Evolutionary conservation across 495 filamentous ascomycete genomes (phyloP).

Genomic region (Tuber aestivum): DNA sequence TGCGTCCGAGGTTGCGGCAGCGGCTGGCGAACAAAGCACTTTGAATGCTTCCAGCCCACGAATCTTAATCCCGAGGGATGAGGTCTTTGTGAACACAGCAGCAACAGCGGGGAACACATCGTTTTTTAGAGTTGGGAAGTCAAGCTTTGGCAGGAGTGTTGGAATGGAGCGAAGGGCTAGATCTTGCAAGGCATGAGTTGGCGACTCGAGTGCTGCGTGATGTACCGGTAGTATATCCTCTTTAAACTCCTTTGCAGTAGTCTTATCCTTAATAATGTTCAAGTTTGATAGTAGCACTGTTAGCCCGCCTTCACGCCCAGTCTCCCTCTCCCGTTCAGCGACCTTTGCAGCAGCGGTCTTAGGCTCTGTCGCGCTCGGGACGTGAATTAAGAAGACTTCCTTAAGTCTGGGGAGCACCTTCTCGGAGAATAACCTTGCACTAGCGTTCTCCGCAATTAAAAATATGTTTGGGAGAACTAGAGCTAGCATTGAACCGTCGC

Average conservation of each 20-base stretch:
- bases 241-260: constrained; percentile 86
- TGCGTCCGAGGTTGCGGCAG: constrained; percentile 49
- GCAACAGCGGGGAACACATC: constrained; percentile 90
- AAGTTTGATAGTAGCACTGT: constrained; percentile 85
- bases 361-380: constrained; percentile 40
- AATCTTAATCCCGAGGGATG: constrained; percentile 87
- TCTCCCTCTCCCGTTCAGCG: constrained; percentile 61
- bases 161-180: constrained; percentile 69
- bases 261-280: constrained; percentile 65
- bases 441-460: constrained; percentile 64
- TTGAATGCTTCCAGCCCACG: constrained; percentile 82
- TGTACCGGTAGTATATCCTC: constrained; percentile 87
- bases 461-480: constrained; percentile 86
- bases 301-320: constrained; percentile 77
- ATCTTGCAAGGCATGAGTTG: constrained; percentile 83
- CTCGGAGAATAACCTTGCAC: constrained; percentile 70
- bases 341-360: constrained; percentile 47
- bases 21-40: constrained; percentile 60
- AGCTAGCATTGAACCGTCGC: constrained; percentile 78
- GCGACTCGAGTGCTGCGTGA: constrained; percentile 71
- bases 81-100: constrained; percentile 82
- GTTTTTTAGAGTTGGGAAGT: constrained; percentile 93
- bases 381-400: constrained; percentile 62
- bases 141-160: constrained; percentile 68
- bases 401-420: constrained; percentile 76